A percentile compares a stretch with the other conserved stretches of the same genome.
phyloP scores from a whole-genome alignment of 352 stramenopile species.

The Phytophthora aleatoria region DNA sequence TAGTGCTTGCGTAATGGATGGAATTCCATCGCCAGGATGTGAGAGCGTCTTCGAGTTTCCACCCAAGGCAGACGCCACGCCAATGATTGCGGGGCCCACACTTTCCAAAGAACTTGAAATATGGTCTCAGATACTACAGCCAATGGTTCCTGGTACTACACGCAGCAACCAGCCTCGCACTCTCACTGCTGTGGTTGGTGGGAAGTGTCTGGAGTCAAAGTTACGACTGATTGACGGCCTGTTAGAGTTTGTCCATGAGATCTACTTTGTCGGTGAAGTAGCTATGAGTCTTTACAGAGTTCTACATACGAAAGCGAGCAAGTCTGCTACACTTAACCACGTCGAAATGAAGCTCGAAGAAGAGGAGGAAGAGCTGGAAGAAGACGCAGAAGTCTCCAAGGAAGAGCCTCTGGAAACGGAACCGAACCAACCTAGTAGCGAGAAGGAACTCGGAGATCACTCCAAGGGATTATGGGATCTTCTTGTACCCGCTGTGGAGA shows the following conservation, averaged over 20 bases:
- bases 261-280: constrained; percentile 76
- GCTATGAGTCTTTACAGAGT: constrained; percentile 63
- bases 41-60: constrained; percentile 25
- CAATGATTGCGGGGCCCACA: constrained; percentile 30
- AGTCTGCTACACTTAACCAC: not conserved
- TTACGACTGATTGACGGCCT: constrained; percentile 70
- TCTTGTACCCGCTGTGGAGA: constrained; percentile 51
- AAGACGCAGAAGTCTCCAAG: constrained; percentile 4
- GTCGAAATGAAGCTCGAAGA: constrained; percentile 1
- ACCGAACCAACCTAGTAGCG: not conserved
- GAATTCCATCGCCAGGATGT: constrained; percentile 19
- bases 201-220: constrained; percentile 54
- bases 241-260: constrained; percentile 52
- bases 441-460: not conserved
- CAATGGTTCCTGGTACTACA: not conserved
- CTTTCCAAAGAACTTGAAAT: constrained; percentile 26
- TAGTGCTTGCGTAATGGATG: constrained; percentile 35
- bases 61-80: not conserved
- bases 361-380: constrained; percentile 17
- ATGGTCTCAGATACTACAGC: constrained; percentile 47
- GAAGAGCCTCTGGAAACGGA: constrained; percentile 11
- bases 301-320: constrained; percentile 31
- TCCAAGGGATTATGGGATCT: constrained; percentile 34
- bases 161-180: not conserved
- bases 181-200: constrained; percentile 58